Base-by-base conservation (phyloP, 345 rosid genomes). In the Triadica sebifera region DNA sequence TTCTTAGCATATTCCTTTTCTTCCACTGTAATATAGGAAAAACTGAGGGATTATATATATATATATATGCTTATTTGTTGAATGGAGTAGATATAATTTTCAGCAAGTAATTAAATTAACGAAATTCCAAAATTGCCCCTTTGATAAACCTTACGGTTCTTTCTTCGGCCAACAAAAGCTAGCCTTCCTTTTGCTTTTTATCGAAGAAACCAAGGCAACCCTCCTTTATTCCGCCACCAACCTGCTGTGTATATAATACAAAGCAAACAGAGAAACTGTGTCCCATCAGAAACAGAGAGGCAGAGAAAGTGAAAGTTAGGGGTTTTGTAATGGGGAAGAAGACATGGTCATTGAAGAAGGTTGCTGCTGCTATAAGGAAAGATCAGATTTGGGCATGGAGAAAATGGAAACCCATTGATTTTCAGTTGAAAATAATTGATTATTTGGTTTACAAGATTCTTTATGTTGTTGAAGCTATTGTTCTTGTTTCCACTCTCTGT, bases 401-500 rank as follows among this genome's bases (percentile, higher is more conserved):
- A 59, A 75, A 75, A 24, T 73, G 76, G 76, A 64, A 52, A 56
- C 17, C 29, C 3, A 12, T 74, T 64, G 67, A 61, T 62, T 49
- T 60, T 52, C 69, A 38, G 17, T 4, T 74, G 52, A 60, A 69
- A 29, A 59, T 75, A 11, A 67, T 89, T 6, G 97, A 89, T 70
- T 79, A 77, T 17, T 70, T 88, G 10, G 73, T 87, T 45, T 91
- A 82, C 86, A 86, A 78, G 64, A 72, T 89, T 41, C 69, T 87
- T 73, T 89, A 84, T 20, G 88, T 83, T 47, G 87, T 84, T 0
- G 97, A 91, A 81, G 90, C 82, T 69, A 5, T 88, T 13, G 90
- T 89, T 69, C 83, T 89, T 46, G 84, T 88, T 74, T 88, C 91
- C 12, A 85, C 88, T n/a, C 85, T 89, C 64, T 88, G 93, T 57